Conservation (phyloP, 345 rosid genomes). For the Moringa oleifera region DNA sequence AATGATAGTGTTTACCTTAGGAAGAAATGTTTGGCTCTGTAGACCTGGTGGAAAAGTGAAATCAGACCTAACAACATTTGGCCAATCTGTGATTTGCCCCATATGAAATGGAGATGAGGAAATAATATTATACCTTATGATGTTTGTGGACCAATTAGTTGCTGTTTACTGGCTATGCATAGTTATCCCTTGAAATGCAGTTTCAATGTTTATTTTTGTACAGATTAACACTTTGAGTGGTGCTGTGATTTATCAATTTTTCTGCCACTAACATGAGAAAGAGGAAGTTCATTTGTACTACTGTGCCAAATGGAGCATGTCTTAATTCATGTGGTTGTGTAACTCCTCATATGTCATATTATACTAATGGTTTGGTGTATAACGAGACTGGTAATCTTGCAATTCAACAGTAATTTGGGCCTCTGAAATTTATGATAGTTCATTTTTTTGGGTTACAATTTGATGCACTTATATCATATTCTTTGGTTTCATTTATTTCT, state of each 20-base stretch:
- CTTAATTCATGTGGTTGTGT: no score
- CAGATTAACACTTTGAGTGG: not conserved
- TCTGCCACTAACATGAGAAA: no score
- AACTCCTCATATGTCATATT: not conserved
- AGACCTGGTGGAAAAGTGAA: not conserved
- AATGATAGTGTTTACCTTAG: not conserved
- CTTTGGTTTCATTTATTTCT: not conserved
- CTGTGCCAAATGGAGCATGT: not conserved
- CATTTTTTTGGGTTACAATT: not conserved
- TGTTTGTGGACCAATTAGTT: no score
- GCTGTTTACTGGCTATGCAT: no score
- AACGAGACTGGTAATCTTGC: not conserved
- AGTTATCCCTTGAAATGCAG: no score
- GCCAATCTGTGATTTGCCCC: not conserved
- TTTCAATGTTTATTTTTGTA: no score
- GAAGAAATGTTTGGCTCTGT: not conserved
- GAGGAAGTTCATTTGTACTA: not conserved
- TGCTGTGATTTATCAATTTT: not conserved
- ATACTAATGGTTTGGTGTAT: not conserved
- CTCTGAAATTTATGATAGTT: not conserved
- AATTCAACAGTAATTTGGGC: not conserved
- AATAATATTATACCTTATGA: no score
- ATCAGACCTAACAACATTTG: not conserved
- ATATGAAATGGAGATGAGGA: not conserved
- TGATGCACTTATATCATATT: not conserved